Percentiles rank a stretch among this genome's conserved stretches.
Conservation (phyloP, 495 filamentous ascomycete species). For the Podospora appendiculata region DNA sequence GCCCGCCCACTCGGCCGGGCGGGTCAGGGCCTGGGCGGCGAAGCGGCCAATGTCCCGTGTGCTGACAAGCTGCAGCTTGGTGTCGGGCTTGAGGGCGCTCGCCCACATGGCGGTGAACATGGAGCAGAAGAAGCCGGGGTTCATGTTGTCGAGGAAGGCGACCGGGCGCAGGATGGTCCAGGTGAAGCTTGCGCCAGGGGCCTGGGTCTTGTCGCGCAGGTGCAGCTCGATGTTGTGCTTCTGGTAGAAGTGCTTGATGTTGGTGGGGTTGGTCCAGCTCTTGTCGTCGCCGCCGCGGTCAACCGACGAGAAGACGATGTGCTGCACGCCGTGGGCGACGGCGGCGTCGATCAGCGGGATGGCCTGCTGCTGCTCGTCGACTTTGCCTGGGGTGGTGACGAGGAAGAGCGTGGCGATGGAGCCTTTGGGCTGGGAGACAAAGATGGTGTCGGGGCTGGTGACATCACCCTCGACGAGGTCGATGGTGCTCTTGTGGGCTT, state of each 20-base stretch:
- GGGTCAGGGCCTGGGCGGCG: slow-evolving; percentile 47
- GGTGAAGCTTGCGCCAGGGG: slow-evolving; percentile 18
- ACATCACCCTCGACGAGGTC: slow-evolving; percentile 52
- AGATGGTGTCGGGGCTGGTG: slow-evolving; percentile 43
- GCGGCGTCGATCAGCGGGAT: slow-evolving; percentile 52
- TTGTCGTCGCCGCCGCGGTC: slow-evolving; percentile 54
- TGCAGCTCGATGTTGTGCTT: slow-evolving; percentile 62
- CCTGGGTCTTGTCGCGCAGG: slow-evolving; percentile 29
- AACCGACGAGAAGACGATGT: slow-evolving; percentile 61
- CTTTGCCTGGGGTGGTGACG: slow-evolving; percentile 35
- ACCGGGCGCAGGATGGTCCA: slow-evolving; percentile 56
- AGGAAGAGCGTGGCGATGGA: slow-evolving; percentile 42
- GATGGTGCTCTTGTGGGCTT: slow-evolving; percentile 24
- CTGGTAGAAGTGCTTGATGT: slow-evolving; percentile 52
- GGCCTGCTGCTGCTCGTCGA: slow-evolving; percentile 52
- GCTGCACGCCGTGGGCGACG: slow-evolving; percentile 33
- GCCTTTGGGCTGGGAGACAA: slow-evolving; percentile 35
- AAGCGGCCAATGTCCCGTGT: slow-evolving; percentile 57
- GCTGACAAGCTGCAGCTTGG: slow-evolving; percentile 52
- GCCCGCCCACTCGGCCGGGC: slow-evolving; percentile 22
- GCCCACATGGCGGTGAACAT: slow-evolving; percentile 50
- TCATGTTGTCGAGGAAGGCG: slow-evolving; percentile 59
- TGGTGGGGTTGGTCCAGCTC: slow-evolving; percentile 48
- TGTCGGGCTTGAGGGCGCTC: slow-evolving; percentile 25
- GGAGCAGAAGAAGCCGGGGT: slow-evolving; percentile 43